Evolutionary conservation across 2,329 filamentous ascomycete genomes (phyloP), one percentile per base, ranked within the genome.

Genomic region (Epicoccum sorghinum): DNA sequence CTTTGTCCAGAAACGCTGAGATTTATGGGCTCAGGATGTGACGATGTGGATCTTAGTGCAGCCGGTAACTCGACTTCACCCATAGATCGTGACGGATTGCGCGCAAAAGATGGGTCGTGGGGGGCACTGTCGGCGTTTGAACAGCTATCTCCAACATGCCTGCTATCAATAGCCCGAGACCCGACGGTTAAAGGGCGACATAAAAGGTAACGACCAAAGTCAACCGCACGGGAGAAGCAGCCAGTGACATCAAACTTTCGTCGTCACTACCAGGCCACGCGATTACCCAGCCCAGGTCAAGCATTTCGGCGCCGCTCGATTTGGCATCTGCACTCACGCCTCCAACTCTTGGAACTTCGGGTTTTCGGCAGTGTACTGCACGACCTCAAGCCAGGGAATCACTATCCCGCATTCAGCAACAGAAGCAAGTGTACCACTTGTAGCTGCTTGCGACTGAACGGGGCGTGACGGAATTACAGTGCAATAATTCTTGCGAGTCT

Each of bases 181-280:
- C 52, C 52, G 52, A 55, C 52, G 52, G 52, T 14, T 55, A 55
- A 55, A 55, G 46, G 35, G 36, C 24, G 45, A 38, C 48, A 55
- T 49, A 55, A 55, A 55, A 40, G 40, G 40, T 49, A 55, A 42
- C 52, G 13, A 24, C 35, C 52, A 46, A 46, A 37, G 52, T 37
- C 46, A 41, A 25, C 46, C 52, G 46, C 46, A 18, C 40, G 41
- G 29, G 27, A 25, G 25, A 44, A 45, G 14, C 46, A 46, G 52
- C 52, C 41, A 55, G 52, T 55, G 36, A 41, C 40, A 46, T 42
- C 13, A 37, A 49, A 8, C 14, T 27, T 18, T 29, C 24, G 44
- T 29, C 22, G 39, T 40, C 10, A 8, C 27, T 23, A 45, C 9
- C 44, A 47, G 18, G 8, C 30, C 25, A 33, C 18, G 18, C 18